These are phyloP conservation scores for Leccinum barrowsii DNA, from an alignment of 768 basidiomycete species.

Conservation along the genomic window DNA sequence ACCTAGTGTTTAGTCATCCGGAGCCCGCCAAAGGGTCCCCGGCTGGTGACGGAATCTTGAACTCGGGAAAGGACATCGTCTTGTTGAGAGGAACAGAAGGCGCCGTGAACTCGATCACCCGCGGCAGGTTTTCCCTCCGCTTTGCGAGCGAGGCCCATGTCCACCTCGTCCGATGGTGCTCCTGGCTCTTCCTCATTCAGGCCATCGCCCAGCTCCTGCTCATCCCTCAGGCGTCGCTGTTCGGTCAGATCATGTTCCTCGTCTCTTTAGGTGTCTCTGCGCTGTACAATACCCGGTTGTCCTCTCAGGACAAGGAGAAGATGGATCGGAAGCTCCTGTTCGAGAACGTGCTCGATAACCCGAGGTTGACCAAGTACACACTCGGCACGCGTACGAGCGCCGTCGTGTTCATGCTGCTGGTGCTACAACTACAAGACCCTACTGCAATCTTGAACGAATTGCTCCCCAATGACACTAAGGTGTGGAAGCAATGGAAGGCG, in stretches of 20 bases:
- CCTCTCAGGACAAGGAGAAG: slow-evolving; percentile 29
- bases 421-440: slow-evolving; percentile 5
- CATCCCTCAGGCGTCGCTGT: slow-evolving; percentile 28
- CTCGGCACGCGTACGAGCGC: slow-evolving; percentile 16
- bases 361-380: slow-evolving; percentile 13
- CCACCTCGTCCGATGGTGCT: slow-evolving; percentile 19
- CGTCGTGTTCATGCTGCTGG: slow-evolving; percentile 15
- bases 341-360: slow-evolving; percentile 6
- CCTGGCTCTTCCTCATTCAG: slow-evolving; percentile 21
- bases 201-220: slow-evolving; percentile 28
- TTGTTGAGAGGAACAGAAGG: slow-evolving; percentile 27
- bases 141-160: slow-evolving; percentile 14
- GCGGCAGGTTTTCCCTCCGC: slow-evolving; percentile 16
- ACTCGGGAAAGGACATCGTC: slow-evolving; percentile 17
- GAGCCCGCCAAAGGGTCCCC: slow-evolving; percentile 24
- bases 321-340: slow-evolving; percentile 17
- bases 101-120: slow-evolving; percentile 29
- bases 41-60: slow-evolving; percentile 28
- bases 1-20: slow-evolving; percentile 19
- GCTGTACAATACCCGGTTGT: slow-evolving; percentile 22
- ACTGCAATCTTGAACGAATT: slow-evolving; percentile 12
- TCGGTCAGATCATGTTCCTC: slow-evolving; percentile 32
- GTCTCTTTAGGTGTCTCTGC: slow-evolving; percentile 25
- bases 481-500: slow-evolving; percentile 20
- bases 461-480: slow-evolving; percentile 20